These are phyloP conservation scores for Tricladium varicosporioides DNA, from an alignment of 2,329 filamentous ascomycete species.

Conservation along the genomic window DNA sequence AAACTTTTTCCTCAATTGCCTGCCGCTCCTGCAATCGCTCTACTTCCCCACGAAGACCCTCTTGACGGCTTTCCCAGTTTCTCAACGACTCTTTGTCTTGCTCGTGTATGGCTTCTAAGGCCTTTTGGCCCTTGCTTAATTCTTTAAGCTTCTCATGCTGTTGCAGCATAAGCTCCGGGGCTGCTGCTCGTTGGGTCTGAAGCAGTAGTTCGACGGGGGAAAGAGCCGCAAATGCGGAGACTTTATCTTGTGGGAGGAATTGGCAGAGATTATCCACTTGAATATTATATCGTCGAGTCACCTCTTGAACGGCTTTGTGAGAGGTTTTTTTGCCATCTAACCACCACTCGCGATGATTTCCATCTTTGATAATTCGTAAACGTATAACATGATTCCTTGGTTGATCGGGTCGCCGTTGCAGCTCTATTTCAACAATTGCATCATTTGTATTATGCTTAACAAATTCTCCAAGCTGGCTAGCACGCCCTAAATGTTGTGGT, in stretches of 20 bases:
- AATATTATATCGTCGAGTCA: conserved; percentile 75
- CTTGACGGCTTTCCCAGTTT: conserved; percentile 70
- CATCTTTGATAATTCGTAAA: conserved; percentile 75
- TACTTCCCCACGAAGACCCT: conserved; percentile 74
- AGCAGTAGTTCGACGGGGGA: conserved; percentile 77
- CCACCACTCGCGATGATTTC: conserved; percentile 77
- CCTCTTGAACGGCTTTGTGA: conserved; percentile 62
- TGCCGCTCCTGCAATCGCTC: conserved; percentile 77
- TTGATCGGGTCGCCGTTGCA: conserved; percentile 62
- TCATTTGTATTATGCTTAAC: conserved; percentile 83
- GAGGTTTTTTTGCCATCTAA: conserved; percentile 65
- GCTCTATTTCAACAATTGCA: conserved; percentile 86
- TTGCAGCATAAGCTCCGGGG: conserved; percentile 73
- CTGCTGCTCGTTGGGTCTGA: conserved; percentile 86
- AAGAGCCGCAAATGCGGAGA: conserved; percentile 87
- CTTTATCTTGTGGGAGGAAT: conserved; percentile 92
- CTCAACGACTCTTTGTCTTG: conserved; percentile 61
- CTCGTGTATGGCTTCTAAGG: conserved; percentile 55
- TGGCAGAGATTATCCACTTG: conserved; percentile 98
- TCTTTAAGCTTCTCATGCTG: conserved; percentile 75
- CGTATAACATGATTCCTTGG: conserved; percentile 68
- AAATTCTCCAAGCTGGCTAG: conserved; percentile 81
- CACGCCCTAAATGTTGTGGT: conserved; percentile 78
- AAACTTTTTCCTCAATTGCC: conserved; percentile 61
- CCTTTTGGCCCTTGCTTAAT: conserved; percentile 68